Base-by-base conservation (phyloP, 108 stramenopile species). In the Pseudonitzschia delicatissima region DNA sequence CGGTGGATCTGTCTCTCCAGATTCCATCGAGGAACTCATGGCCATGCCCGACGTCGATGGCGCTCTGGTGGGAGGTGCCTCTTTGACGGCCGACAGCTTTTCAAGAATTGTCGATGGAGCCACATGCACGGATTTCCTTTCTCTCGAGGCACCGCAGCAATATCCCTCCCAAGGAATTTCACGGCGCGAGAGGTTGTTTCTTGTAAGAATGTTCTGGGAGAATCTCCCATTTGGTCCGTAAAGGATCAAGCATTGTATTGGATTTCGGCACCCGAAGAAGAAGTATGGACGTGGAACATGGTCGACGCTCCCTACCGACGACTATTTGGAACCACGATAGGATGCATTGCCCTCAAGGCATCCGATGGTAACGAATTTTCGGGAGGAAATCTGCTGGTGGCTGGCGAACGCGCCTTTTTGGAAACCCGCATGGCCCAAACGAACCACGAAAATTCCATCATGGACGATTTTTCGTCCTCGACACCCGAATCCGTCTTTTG, bases 11-110 rank as follows among this genome's bases (percentile, higher is more conserved):
- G 92, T 90, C 2, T 86, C 76, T 29, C 88, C 92, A 13, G 86
- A 84, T 33, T 83, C 73, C 64, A 73, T 86, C 28, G 82, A 83
- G 58, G 79, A 78, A 18, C 69, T 90, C 40, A 86, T 88, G 82
- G 66, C 81, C n/a, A 77, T 78, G 80, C 84, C 82, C 57, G 92
- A 93, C 62, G 69, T 93, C 51, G 87, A 93, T 72, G 92, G 92
- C 25, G 83, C 77, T 36, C 58, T 93, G 53, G 92, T 90, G 6
- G 88, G 89, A 25, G 88, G 89, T 18, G 89, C 89, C 29, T 90
- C 88, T 47, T 72, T 93, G 65, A 69, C 69, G 18, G 84, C 92
- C 9, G 92, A 90, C 60, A 72, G 75, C 21, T 95, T 95, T 66
- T 82, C 84, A 11, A 64, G 89, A 7, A 95, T 95, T 71, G 74